Base-by-base conservation (phyloP, 2,329 filamentous ascomycete species). In the Lithohypha guttulata region DNA sequence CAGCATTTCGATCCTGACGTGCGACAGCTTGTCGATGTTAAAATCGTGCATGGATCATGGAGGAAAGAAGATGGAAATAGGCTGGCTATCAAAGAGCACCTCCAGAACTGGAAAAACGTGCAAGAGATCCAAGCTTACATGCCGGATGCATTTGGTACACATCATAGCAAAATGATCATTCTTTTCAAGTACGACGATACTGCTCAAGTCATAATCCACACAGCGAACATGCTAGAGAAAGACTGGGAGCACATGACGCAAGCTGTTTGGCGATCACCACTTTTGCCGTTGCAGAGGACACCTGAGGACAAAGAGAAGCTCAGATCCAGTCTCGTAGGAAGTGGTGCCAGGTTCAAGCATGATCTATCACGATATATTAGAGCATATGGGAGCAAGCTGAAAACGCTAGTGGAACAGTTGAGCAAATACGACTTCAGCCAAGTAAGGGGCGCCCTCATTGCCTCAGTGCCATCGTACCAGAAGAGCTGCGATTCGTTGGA, bases 221-320 rank as follows among this genome's bases (percentile, higher is more conserved):
- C 86, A 0, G 84, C 86, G 13, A 94, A 94, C 51, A 85, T 93
- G 80, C 89, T 93, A n/a, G 55, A 70, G 3, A 77, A 79, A 40
- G 86, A 94, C 57, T 94, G 86, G 86, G 72, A 68, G 1, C 91
- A 91, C 50, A 83, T 93, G 81, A 82, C 79, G 1, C 85, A 94
- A 56, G 84, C 76, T 1, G 73, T 83, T 4, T 94, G 86, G 86
- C 68, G 64, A 34, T 89, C 84, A 0, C 84, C 84, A 1, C 55
- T 73, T 1, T 71, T 93, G 1, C 77, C 81, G 1, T 59, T 73
- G 1, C 34, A 63, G 31, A 10, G 21, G 15, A 28, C 3, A 25
- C 5, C 38, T 18, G 28, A 44, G 5, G 26, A 27, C 13, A 33
- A 11, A 5, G 4, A 33, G 6, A 22, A 35, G 5, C 17, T 42